phyloP scores from a whole-genome alignment of 768 basidiomycete genomes.

The Dioszegia hungarica region DNA sequence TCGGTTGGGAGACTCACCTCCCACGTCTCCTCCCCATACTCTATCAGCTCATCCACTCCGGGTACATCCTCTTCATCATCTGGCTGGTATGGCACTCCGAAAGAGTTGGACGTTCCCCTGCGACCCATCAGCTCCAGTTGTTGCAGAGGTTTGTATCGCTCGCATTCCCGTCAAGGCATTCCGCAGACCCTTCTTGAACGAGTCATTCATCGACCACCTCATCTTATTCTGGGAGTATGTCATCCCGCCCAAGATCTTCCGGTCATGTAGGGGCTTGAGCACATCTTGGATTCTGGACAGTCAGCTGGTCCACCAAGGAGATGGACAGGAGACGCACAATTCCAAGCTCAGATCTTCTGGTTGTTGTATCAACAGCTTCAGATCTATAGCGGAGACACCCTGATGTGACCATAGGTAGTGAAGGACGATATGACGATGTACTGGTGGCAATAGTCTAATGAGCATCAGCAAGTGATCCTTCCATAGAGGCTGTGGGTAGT shows the following conservation, averaged over 20 bases:
- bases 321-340: constrained; percentile 15
- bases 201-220: constrained; percentile 27
- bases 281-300: constrained; percentile 20
- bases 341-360: constrained; percentile 7
- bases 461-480: not conserved
- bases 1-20: constrained; percentile 28
- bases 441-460: constrained; percentile 38
- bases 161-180: constrained; percentile 45
- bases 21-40: constrained; percentile 42
- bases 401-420: constrained; percentile 40
- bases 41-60: constrained; percentile 24
- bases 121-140: not conserved
- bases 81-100: constrained; percentile 39
- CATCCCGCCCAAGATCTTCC: constrained; percentile 26
- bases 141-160: constrained; percentile 8
- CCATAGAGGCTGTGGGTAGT: constrained; percentile 4
- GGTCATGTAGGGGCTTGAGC: constrained; percentile 21
- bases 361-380: constrained; percentile 28
- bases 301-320: not conserved
- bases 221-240: constrained; percentile 22
- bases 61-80: constrained; percentile 13
- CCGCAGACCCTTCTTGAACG: constrained; percentile 39
- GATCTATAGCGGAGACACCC: constrained; percentile 17
- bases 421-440: constrained; percentile 43
- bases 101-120: constrained; percentile 41